Evolutionary conservation across 1,139 yeast genomes (phyloP).

Genomic region (Waltiozyma solani): DNA sequence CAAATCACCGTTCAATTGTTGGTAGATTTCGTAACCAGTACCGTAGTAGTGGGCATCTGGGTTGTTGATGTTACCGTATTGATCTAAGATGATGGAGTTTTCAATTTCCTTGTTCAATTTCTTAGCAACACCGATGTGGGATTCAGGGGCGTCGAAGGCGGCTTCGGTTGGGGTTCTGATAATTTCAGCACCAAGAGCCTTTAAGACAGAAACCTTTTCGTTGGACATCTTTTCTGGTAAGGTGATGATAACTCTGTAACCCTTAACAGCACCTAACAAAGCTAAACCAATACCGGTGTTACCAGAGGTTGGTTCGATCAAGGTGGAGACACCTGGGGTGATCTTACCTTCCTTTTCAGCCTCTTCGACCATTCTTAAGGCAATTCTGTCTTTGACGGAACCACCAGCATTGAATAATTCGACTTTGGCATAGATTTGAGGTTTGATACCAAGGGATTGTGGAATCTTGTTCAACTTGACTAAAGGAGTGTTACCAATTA

Average conservation of each 20-base stretch:
- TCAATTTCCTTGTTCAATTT: constrained; percentile 79
- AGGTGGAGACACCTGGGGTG: constrained; percentile 71
- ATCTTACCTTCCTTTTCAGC: constrained; percentile 75
- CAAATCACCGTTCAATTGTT: constrained; percentile 65
- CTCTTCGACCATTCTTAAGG: constrained; percentile 74
- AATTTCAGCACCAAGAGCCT: constrained; percentile 86
- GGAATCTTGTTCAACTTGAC: constrained; percentile 70
- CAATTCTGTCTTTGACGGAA: constrained; percentile 91
- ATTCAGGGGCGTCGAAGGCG: constrained; percentile 89
- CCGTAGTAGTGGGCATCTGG: constrained; percentile 81
- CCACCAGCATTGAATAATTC: constrained; percentile 92
- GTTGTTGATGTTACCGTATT: constrained; percentile 69
- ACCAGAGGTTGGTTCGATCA: constrained; percentile 87
- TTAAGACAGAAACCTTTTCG: constrained; percentile 80
- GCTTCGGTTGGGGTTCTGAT: constrained; percentile 91
- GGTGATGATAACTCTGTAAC: constrained; percentile 81
- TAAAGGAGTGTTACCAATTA: constrained; percentile 80
- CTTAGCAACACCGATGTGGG: constrained; percentile 83
- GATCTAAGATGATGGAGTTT: constrained; percentile 78
- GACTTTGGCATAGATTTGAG: constrained; percentile 76
- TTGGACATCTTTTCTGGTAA: constrained; percentile 91
- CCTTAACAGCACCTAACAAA: constrained; percentile 76
- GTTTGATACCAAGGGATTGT: constrained; percentile 66
- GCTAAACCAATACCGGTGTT: constrained; percentile 89
- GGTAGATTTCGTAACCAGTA: constrained; percentile 82